Conservation (phyloP, 129 eudicot species). For the Heracleum sosnowskyi region DNA sequence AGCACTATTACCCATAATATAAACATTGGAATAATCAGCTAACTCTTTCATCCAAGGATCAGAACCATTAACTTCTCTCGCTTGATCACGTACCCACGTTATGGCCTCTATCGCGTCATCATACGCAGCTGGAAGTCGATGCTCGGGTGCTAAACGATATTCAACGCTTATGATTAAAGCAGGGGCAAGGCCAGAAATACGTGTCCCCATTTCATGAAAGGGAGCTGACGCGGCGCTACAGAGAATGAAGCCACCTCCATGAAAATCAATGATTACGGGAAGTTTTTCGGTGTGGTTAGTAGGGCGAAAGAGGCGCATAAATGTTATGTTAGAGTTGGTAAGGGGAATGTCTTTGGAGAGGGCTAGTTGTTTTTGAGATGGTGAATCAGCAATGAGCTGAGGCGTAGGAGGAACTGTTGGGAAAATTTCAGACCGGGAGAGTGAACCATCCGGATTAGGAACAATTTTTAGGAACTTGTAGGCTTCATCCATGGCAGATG, state of each 20-base stretch:
- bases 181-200: constrained; percentile 28
- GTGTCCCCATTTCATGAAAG: constrained; percentile 40
- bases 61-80: constrained; percentile 12
- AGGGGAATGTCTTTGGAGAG: constrained; percentile 71
- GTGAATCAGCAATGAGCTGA: neutral
- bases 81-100: constrained; percentile 53
- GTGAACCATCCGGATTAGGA: neutral
- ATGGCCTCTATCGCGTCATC: constrained; percentile 76
- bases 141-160: constrained; percentile 75
- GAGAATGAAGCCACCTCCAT: constrained; percentile 72
- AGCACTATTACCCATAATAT: constrained; percentile 6
- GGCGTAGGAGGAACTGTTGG: neutral
- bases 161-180: constrained; percentile 60
- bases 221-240: constrained; percentile 36
- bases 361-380: neutral
- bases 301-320: constrained; percentile 72
- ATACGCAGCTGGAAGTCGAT: constrained; percentile 82
- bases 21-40: constrained; percentile 45
- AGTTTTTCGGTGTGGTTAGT: constrained; percentile 23
- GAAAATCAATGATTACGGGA: constrained; percentile 57
- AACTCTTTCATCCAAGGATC: constrained; percentile 55
- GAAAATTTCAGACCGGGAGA: neutral
- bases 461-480: neutral
- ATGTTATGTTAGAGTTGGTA: constrained; percentile 43
- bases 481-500: neutral